phyloP scores from a whole-genome alignment of 2,329 filamentous ascomycete species.

The Alternaria postmessia region DNA sequence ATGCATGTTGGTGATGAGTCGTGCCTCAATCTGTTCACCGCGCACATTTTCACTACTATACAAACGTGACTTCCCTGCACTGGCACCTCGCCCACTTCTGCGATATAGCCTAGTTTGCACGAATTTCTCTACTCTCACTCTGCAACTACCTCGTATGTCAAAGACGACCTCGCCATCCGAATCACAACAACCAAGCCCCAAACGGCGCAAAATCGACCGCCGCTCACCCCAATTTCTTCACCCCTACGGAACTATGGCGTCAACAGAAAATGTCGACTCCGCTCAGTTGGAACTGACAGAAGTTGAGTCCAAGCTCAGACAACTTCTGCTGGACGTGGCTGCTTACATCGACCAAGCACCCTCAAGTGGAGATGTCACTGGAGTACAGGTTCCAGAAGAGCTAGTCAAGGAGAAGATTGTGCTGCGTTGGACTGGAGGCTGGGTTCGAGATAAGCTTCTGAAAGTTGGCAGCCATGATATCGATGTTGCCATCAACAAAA shows the following conservation, averaged over 20 bases:
- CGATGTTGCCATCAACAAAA: slow-evolving; percentile 83
- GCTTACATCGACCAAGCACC: slow-evolving; percentile 65
- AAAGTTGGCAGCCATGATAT: slow-evolving; percentile 79
- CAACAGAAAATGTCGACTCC: slow-evolving; percentile 19
- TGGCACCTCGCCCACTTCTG: not conserved
- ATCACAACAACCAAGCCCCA: slow-evolving; percentile 38
- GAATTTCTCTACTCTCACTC: slow-evolving; percentile 4
- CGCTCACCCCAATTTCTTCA: slow-evolving; percentile 28
- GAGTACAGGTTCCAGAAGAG: slow-evolving; percentile 53
- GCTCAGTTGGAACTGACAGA: slow-evolving; percentile 67
- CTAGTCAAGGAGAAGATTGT: slow-evolving; percentile 59
- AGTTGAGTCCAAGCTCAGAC: slow-evolving; percentile 74
- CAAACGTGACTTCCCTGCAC: slow-evolving; percentile 31
- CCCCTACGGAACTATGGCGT: slow-evolving; percentile 42
- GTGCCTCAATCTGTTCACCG: slow-evolving; percentile 39
- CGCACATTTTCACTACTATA: slow-evolving; percentile 32
- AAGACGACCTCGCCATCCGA: slow-evolving; percentile 27
- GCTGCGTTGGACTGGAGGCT: slow-evolving; percentile 83
- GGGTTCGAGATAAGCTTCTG: slow-evolving; percentile 86
- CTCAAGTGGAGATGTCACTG: slow-evolving; percentile 36
- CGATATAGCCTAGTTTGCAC: not conserved
- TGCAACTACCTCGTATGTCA: slow-evolving; percentile 42
- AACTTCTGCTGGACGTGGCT: slow-evolving; percentile 84
- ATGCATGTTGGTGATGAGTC: slow-evolving; percentile 43
- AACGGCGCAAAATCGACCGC: slow-evolving; percentile 41